Conservation (phyloP, 352 stramenopile species). For the Pythium dissotocum region DNA sequence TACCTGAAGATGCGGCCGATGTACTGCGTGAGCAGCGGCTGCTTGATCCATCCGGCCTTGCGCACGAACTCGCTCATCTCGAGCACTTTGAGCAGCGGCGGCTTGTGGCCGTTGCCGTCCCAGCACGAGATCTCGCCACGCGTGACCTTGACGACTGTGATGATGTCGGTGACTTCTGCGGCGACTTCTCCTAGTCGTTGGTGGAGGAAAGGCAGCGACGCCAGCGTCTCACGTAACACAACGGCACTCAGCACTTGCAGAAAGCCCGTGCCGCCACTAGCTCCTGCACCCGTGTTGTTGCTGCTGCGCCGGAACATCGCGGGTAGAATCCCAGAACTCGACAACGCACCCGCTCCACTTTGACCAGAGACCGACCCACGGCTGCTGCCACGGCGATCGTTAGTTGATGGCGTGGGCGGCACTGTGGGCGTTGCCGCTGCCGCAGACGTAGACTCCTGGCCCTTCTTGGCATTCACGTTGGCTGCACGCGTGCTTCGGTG, state of each 20-base stretch:
- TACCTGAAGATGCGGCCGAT: conserved; percentile 70
- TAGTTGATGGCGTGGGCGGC: neutral
- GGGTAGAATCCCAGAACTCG: neutral
- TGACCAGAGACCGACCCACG: neutral
- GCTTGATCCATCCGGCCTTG: conserved; percentile 68
- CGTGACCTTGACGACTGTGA: conserved; percentile 75
- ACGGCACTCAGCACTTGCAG: conserved; percentile 26
- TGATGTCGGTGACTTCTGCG: conserved; percentile 60
- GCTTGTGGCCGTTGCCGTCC: conserved; percentile 53
- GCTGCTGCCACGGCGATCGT: neutral
- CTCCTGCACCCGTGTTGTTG: conserved; percentile 32
- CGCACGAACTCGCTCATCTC: conserved; percentile 79
- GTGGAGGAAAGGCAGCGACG: conserved; percentile 40
- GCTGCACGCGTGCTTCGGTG: conserved; percentile 43
- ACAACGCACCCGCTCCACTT: neutral
- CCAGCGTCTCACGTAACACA: conserved; percentile 31
- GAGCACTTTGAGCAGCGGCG: conserved; percentile 51
- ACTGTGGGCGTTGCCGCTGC: neutral
- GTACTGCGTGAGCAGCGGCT: conserved; percentile 71
- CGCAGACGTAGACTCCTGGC: conserved; percentile 20
- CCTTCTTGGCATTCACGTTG: conserved; percentile 35
- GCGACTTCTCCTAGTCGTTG: conserved; percentile 47
- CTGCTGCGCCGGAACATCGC: conserved; percentile 25
- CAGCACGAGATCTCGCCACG: conserved; percentile 76
- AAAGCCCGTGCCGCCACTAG: conserved; percentile 6